Conservation (phyloP, 2,329 filamentous ascomycete species). For the Nemania sp. region DNA sequence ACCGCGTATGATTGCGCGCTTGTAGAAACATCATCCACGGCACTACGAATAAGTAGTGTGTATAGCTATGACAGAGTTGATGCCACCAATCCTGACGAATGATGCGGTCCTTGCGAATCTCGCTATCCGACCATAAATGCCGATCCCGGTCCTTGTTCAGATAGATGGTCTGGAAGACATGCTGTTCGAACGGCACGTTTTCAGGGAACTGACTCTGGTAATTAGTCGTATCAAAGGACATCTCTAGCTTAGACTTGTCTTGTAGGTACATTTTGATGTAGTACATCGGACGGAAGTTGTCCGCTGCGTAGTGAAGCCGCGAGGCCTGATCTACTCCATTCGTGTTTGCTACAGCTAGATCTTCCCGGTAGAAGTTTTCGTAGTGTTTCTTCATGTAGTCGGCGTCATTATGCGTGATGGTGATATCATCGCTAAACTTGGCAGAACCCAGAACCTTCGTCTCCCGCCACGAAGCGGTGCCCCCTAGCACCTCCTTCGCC, state of each 20-base stretch:
- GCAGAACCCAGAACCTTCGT: slow-evolving; percentile 76
- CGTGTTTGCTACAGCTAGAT: slow-evolving; percentile 54
- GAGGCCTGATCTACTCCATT: slow-evolving; percentile 55
- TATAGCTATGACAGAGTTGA: slow-evolving; percentile 70
- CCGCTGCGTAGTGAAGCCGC: slow-evolving; percentile 57
- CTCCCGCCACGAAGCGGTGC: slow-evolving; percentile 70
- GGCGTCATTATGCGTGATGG: slow-evolving; percentile 74
- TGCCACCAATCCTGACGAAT: slow-evolving; percentile 72
- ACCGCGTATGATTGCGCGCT: slow-evolving; percentile 69
- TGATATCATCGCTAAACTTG: slow-evolving; percentile 77
- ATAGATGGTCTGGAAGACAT: slow-evolving; percentile 63
- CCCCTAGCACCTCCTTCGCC: slow-evolving; percentile 69
- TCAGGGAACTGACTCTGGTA: slow-evolving; percentile 71
- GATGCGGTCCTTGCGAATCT: slow-evolving; percentile 66
- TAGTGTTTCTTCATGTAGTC: slow-evolving; percentile 77
- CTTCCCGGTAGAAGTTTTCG: slow-evolving; percentile 68
- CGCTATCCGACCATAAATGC: slow-evolving; percentile 64
- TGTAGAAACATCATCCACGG: slow-evolving; percentile 76
- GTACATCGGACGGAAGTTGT: slow-evolving; percentile 64
- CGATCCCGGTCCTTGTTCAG: slow-evolving; percentile 67
- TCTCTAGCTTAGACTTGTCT: slow-evolving; percentile 65
- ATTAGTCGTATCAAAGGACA: slow-evolving; percentile 67
- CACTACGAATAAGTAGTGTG: slow-evolving; percentile 69
- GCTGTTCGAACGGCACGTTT: slow-evolving; percentile 53
- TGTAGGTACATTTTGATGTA: slow-evolving; percentile 67